Conservation (phyloP, 805 yeast species). For the Starmerella sp. region DNA sequence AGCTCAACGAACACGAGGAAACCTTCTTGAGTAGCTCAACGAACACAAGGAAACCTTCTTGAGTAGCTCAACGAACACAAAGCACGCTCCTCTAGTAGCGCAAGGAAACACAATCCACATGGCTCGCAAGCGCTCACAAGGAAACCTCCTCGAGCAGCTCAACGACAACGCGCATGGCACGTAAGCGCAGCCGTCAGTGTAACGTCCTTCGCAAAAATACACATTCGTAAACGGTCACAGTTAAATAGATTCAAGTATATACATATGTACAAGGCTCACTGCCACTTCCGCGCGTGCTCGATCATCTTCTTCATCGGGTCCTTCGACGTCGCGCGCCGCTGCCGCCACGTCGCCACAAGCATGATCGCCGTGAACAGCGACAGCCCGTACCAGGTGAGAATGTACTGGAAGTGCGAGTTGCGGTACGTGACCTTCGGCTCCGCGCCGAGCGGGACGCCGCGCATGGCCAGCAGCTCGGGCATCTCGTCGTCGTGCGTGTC, state of each 20-base stretch:
- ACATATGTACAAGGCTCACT: constrained; percentile 7
- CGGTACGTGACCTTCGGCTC: constrained; percentile 68
- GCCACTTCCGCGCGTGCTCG: constrained; percentile 26
- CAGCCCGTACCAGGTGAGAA: constrained; percentile 91
- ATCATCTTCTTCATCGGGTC: constrained; percentile 21
- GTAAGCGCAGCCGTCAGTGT: too few species aligned
- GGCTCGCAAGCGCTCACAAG: too few species aligned
- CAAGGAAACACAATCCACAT: too few species aligned
- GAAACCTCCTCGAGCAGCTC: too few species aligned
- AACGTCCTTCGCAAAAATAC: neutral
- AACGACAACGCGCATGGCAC: too few species aligned
- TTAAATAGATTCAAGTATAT: neutral
- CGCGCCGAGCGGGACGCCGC: constrained; percentile 87
- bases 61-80: too few species aligned
- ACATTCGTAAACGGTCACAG: too few species aligned
- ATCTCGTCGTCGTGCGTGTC: constrained; percentile 37
- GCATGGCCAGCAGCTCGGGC: constrained; percentile 48
- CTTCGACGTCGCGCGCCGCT: constrained; percentile 24
- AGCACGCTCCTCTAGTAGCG: too few species aligned
- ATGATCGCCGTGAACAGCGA: constrained; percentile 61
- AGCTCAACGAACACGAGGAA: too few species aligned
- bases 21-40: too few species aligned
- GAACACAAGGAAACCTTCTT: too few species aligned
- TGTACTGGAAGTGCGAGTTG: constrained; percentile 83
- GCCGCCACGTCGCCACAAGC: constrained; percentile 43